Base-by-base conservation (phyloP, 345 rosid species). In the Turritis glabra region DNA sequence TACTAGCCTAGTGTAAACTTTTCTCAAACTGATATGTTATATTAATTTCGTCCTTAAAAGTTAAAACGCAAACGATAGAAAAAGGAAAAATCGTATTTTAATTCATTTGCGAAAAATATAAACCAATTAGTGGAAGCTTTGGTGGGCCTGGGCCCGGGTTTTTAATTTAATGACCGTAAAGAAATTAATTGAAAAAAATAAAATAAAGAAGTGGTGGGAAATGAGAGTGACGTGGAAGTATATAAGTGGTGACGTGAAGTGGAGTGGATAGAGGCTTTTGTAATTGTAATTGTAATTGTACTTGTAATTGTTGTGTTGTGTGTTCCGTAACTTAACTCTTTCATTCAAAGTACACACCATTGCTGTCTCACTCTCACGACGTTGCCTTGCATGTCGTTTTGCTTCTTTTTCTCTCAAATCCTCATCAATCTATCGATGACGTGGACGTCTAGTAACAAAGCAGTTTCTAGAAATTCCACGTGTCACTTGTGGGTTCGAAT, bases 301-400 rank as follows among this genome's bases (percentile, higher is more conserved):
- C n/a, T n/a, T n/a, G n/a, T n/a, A n/a, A n/a, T n/a, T 54, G 46
- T 23, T 12, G 15, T 38, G 29, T 30, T 55, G 62, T 57, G 57
- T 33, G 14, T 58, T 51, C 74, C 63, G 69, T 52, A 68, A 44
- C 30, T 6, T 33, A 33, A 27, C 8, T 29, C 62, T 59, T 67
- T 17, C 68, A 38, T 52, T 68, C 48, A 60, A 69, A 76, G 79
- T 76, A 69, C 79, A 75, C 62, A 32, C 41, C 5, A 9, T 11
- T 68, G 64, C 48, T 60, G 74, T 68, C 79, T 76, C 69, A 50
- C 56, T 68, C 79, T 69, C 56, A 60, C 37, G 62, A 68, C 54
- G 69, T 59, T 67, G 47, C 74, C 69, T 60, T 75, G 74, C 74
- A 67, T 75, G 79, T 75, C 64, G 74, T 76, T 60, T 76, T 76